A percentile compares a stretch with the other conserved stretches of the same genome.
Evolutionary conservation across 2,329 filamentous ascomycete species (phyloP).

Genomic region (Samsoniella hepiali): DNA sequence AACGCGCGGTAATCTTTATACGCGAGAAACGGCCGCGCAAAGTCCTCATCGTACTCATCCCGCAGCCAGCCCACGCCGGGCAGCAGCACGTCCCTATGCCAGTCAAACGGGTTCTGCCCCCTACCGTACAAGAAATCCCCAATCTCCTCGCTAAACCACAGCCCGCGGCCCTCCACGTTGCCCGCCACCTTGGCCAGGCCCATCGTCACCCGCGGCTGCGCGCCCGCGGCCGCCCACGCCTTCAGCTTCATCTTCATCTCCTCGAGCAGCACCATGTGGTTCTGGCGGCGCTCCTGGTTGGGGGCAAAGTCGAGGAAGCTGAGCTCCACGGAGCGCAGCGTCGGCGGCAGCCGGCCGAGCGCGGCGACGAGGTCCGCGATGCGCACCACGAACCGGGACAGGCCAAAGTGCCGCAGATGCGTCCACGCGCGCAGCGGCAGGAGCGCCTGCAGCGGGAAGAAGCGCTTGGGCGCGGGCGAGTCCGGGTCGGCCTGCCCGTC

Average conservation of each 20-base stretch:
- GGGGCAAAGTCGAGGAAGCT: slow-evolving; percentile 30
- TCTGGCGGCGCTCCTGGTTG: neutral
- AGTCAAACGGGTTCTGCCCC: neutral
- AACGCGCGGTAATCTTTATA: slow-evolving; percentile 10
- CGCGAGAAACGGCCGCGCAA: neutral
- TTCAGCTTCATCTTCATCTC: neutral
- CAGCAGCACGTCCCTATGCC: neutral
- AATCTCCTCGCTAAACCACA: slow-evolving; percentile 7
- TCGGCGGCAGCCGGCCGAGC: slow-evolving; percentile 28
- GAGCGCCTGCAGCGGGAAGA: slow-evolving; percentile 27
- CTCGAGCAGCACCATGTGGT: neutral
- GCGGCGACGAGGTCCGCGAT: slow-evolving; percentile 28
- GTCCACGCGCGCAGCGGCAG: slow-evolving; percentile 31
- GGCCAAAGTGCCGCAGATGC: slow-evolving; percentile 30
- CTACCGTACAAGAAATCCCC: neutral
- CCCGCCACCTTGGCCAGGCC: neutral
- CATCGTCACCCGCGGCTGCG: slow-evolving; percentile 1
- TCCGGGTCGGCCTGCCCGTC: slow-evolving; percentile 16
- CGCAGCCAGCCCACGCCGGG: neutral
- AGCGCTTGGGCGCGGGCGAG: neutral
- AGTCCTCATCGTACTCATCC: slow-evolving; percentile 9
- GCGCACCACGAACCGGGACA: slow-evolving; percentile 28
- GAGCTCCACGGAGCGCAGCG: slow-evolving; percentile 32
- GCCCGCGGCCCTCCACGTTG: neutral
- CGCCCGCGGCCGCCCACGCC: neutral